These are phyloP conservation scores for Carallia brachiata DNA, from an alignment of 345 rosid species.

Conservation along the genomic window DNA sequence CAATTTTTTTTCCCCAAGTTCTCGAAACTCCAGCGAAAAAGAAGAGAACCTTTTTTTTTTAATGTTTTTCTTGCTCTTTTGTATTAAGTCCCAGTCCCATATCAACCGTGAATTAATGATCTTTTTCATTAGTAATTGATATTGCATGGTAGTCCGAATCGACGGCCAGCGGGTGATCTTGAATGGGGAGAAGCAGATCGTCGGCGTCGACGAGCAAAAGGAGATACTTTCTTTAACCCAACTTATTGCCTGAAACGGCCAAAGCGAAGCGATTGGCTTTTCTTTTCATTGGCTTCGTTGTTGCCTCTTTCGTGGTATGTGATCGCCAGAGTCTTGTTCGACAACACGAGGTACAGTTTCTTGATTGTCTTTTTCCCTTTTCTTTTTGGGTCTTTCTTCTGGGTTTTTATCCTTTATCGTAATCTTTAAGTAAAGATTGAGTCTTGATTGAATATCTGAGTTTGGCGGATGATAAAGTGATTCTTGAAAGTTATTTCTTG, in stretches of 20 bases:
- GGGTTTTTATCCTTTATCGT: too few relatives aligned
- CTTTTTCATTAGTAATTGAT: neutral
- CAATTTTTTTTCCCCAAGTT: too few relatives aligned
- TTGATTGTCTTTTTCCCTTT: too few relatives aligned
- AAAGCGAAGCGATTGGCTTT: slow-evolving; percentile 52
- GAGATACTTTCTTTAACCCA: slow-evolving; percentile 33
- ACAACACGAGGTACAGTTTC: slow-evolving; percentile 59
- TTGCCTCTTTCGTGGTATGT: slow-evolving; percentile 61
- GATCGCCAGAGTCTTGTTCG: slow-evolving; percentile 80
- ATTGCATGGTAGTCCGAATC: neutral
- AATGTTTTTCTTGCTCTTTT: too few relatives aligned
- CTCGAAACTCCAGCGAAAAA: too few relatives aligned
- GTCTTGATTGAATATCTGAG: neutral
- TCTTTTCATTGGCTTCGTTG: slow-evolving; percentile 64
- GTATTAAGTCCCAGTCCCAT: too few relatives aligned
- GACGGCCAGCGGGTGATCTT: too few relatives aligned
- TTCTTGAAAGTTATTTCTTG: neutral
- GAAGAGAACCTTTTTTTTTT: too few relatives aligned
- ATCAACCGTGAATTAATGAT: too few relatives aligned
- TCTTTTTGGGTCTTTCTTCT: neutral
- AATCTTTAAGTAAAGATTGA: neutral
- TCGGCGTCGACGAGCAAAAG: slow-evolving; percentile 35
- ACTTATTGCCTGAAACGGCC: slow-evolving; percentile 64
- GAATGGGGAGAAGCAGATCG: slow-evolving; percentile 49
- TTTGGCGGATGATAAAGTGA: neutral